Base-by-base conservation (phyloP, 2,329 filamentous ascomycete genomes). In the Xylariaceae sp. region DNA sequence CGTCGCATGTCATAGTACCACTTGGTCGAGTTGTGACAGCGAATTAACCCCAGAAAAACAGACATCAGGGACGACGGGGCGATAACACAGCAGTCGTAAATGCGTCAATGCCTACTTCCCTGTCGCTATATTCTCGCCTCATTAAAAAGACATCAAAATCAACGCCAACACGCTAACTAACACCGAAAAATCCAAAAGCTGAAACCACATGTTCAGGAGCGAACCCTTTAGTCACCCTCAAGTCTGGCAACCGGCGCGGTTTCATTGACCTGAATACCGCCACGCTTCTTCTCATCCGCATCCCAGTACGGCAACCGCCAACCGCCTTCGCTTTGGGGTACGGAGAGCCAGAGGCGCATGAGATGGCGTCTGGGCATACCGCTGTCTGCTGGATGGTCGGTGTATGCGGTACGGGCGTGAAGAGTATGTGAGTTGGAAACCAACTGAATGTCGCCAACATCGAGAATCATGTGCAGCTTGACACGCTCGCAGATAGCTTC, bases 381-480 rank as follows among this genome's bases (percentile, higher is more conserved):
- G 88, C 87, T 35, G 88, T 85, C 13, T 82, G 82, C 73, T 83
- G 80, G 59, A 51, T 69, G 69, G 68, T 90, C 89, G 64, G 79
- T 89, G 75, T 96, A 96, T 34, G 82, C 89, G 0, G 91, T 96
- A 52, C 91, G 78, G 0, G 90, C 88, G 72, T 96, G 92, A 52
- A 96, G 74, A 2, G 94, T 81, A 70, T 96, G 90, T 53, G 82
- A 82, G 71, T 96, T 95, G 66, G 85, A 85, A 58, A 95, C 71
- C 74, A 96, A 93, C 74, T 96, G 92, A 63, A 96, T 92, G 69
- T 96, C 91, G 52, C 91, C 91, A 15, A 94, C 83, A 66, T 93
- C 89, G 7, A 95, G 80, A 49, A 94, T 77, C 90, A 95, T 95
- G 75, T 95, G 90, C 65, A 96, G 78, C 2, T 88, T 81, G 54